phyloP scores from a whole-genome alignment of 805 yeast species.

The Blastobotrys attinorum region DNA sequence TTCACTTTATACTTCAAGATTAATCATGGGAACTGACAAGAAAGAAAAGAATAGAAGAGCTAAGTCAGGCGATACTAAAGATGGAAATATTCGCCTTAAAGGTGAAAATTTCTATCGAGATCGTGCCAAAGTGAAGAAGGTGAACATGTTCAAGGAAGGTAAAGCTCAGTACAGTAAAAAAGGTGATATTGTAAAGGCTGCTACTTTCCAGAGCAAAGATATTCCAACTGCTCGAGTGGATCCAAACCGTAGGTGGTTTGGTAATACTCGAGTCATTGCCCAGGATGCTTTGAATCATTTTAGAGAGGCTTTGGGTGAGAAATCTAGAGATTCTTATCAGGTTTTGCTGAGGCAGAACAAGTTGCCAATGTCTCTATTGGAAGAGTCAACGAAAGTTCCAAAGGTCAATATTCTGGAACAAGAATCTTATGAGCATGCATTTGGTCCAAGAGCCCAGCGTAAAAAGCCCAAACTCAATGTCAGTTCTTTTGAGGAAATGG shows the following conservation, averaged over 20 bases:
- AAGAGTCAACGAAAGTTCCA: conserved; percentile 61
- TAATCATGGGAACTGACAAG: conserved; percentile 81
- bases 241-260: conserved; percentile 97
- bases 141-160: conserved; percentile 91
- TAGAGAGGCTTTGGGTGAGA: conserved; percentile 87
- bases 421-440: conserved; percentile 70
- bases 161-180: conserved; percentile 76
- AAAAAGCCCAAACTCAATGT: conserved; percentile 80
- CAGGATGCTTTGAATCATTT: conserved; percentile 94
- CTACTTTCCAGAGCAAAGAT: conserved; percentile 78
- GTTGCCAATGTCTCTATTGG: conserved; percentile 89
- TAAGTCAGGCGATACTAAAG: conserved; percentile 73
- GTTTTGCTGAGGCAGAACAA: conserved; percentile 83
- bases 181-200: conserved; percentile 84
- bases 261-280: conserved; percentile 93
- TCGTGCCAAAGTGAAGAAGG: conserved; percentile 82
- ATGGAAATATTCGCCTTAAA: conserved; percentile 86
- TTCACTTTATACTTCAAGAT: neutral
- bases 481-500: conserved; percentile 73
- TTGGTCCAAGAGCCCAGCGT: conserved; percentile 93
- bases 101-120: conserved; percentile 94
- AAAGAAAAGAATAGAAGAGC: conserved; percentile 83
- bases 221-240: conserved; percentile 89
- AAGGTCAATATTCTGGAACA: conserved; percentile 77
- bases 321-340: conserved; percentile 73